Evolutionary conservation across 495 filamentous ascomycete genomes (phyloP), one percentile per base, ranked within the genome.

Genomic region (Trichoderma asperelloides): DNA sequence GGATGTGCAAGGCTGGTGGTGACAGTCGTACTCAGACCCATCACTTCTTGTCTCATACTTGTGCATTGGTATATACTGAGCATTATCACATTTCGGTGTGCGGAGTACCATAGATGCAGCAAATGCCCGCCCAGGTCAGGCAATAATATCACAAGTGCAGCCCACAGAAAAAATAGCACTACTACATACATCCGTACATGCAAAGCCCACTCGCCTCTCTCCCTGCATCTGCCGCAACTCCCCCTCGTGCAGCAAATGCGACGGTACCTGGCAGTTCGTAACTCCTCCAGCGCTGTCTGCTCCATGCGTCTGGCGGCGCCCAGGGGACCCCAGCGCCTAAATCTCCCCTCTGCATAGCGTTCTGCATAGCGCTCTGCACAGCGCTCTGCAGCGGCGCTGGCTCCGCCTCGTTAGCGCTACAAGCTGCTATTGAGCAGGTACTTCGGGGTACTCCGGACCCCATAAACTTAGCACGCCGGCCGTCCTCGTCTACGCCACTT

Each of bases 241-340:
- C 55, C 55, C 23, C 55, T 60, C 16, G 55, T 60, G 55, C 55
- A 60, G 55, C 25, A 60, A 60, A 60, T 60, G 27, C 55, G 11
- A 60, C 55, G 55, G 55, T 60, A 60, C 55, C 55, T 60, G 55
- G 55, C 55, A 30, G 55, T 60, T 60, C 55, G 55, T 60, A 60
- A 7, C 25, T 60, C 4, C 16, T 60, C 25, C 55, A 60, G 55
- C 55, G 49, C 49, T 12, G 27, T 8, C 16, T 60, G 25, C 55
- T 13, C 55, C 55, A 25, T 60, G 55, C 55, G 55, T 60, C 25
- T 30, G 55, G 55, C 51, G 51, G 51, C 49, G 49, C 55, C 25
- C 23, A 30, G 55, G 55, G 55, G 25, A 21, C 55, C 27, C 55
- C 25, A 9, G 28, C 23, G 23, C 23, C 55, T 30, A 28, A 30